A percentile compares a stretch with the other conserved stretches of the same genome.
These are phyloP conservation scores for Citrullus mucosospermus DNA, from an alignment of 306 rosid species.

Conservation along the genomic window DNA sequence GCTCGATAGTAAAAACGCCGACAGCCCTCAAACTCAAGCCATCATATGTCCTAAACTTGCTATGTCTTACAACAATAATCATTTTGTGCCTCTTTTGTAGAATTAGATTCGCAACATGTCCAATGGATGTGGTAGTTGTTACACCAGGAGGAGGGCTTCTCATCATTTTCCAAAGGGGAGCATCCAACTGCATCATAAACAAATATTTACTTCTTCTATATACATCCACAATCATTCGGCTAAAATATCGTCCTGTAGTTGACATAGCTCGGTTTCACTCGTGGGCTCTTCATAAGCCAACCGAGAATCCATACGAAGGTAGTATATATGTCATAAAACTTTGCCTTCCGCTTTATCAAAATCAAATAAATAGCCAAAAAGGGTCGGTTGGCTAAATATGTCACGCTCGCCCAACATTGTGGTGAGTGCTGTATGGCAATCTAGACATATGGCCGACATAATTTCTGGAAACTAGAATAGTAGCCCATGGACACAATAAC, in stretches of 20 bases:
- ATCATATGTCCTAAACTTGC: conserved; percentile 15
- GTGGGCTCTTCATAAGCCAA: background rate
- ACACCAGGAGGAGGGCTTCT: conserved; percentile 52
- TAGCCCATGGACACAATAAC: background rate
- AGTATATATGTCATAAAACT: background rate
- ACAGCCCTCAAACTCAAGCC: conserved; percentile 38
- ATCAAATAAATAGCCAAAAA: conserved; percentile 14
- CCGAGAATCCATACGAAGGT: background rate
- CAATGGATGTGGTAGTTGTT: conserved; percentile 34
- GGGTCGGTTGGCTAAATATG: conserved; percentile 93
- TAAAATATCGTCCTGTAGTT: background rate
- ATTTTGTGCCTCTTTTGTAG: conserved; percentile 36
- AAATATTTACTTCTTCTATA: background rate
- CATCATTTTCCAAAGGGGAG: conserved; percentile 62
- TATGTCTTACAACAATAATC: conserved; percentile 43
- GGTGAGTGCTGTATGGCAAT: conserved; percentile 75
- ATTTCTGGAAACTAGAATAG: conserved; percentile 32
- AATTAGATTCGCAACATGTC: conserved; percentile 53
- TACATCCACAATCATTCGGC: background rate
- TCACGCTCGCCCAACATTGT: conserved; percentile 33
- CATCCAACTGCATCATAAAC: conserved; percentile 39
- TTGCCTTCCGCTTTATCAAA: background rate
- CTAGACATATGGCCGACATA: conserved; percentile 87
- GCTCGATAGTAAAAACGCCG: conserved; percentile 53
- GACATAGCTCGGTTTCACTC: background rate